phyloP scores from a whole-genome alignment of 495 filamentous ascomycete genomes.

The Xylaria flabelliformis region DNA sequence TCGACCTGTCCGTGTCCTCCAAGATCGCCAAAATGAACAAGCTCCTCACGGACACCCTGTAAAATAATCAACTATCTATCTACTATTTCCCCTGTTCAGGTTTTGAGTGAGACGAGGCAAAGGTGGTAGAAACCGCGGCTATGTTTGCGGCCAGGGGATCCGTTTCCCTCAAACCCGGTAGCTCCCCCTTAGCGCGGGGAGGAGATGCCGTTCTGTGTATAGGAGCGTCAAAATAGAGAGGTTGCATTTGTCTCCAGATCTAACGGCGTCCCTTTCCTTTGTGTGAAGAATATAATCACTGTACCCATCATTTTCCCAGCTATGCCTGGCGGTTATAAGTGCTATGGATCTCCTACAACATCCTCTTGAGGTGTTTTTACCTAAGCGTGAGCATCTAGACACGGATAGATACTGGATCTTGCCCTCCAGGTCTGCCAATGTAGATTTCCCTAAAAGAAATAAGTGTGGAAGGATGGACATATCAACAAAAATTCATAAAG shows the following conservation, averaged over 20 bases:
- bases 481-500: no score
- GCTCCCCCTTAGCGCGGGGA: slow-evolving; percentile 24
- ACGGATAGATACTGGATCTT: not conserved
- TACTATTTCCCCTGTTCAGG: slow-evolving; percentile 38
- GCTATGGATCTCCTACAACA: not conserved
- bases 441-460: not conserved
- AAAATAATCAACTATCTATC: slow-evolving; percentile 54
- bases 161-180: slow-evolving; percentile 26
- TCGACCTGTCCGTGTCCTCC: slow-evolving; percentile 93
- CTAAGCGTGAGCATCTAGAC: not conserved
- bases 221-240: slow-evolving; percentile 43
- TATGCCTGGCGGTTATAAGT: not conserved
- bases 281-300: slow-evolving; percentile 35
- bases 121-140: slow-evolving; percentile 24
- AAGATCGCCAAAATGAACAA: slow-evolving; percentile 99
- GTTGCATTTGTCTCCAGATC: slow-evolving; percentile 39
- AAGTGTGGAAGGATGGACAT: no score
- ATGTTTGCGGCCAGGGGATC: not conserved
- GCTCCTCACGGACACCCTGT: slow-evolving; percentile 93
- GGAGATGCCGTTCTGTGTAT: slow-evolving; percentile 39
- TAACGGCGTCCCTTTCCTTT: slow-evolving; percentile 32
- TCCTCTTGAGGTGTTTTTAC: not conserved
- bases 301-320: slow-evolving; percentile 15
- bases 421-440: not conserved
- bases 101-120: slow-evolving; percentile 32